These are phyloP conservation scores for Taiwanofungus camphoratus DNA, from an alignment of 1,284 basidiomycete species.

Conservation along the genomic window DNA sequence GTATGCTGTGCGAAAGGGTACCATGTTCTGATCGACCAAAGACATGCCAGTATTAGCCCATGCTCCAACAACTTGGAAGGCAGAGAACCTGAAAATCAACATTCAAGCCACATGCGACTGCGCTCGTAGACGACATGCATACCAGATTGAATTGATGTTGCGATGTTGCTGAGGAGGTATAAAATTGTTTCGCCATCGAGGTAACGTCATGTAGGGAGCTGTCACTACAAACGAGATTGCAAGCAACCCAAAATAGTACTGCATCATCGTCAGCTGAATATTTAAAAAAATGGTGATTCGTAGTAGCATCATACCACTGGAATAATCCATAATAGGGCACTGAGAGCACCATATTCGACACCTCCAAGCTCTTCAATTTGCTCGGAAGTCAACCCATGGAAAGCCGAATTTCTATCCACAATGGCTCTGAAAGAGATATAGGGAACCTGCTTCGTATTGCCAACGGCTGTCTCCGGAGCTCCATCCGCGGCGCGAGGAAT, in stretches of 20 bases:
- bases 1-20: constrained; percentile 54
- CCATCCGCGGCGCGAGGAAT: constrained; percentile 30
- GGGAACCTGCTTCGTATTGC: constrained; percentile 52
- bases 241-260: constrained; percentile 52
- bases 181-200: constrained; percentile 28
- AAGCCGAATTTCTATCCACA: constrained; percentile 87
- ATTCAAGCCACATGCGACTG: constrained; percentile 1
- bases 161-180: constrained; percentile 28
- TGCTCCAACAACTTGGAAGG: constrained; percentile 56
- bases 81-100: constrained; percentile 38
- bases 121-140: constrained; percentile 5
- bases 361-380: constrained; percentile 92
- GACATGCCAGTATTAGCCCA: constrained; percentile 64
- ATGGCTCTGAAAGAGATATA: constrained; percentile 86
- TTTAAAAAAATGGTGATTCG: not conserved
- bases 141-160: constrained; percentile 39
- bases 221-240: constrained; percentile 55
- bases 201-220: constrained; percentile 42
- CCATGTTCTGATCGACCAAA: constrained; percentile 53
- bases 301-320: constrained; percentile 22
- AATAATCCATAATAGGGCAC: constrained; percentile 60
- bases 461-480: constrained; percentile 18
- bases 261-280: not conserved
- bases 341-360: constrained; percentile 89
- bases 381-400: constrained; percentile 73